Conservation (phyloP, 2,329 filamentous ascomycete genomes). For the Penicillium occitanis region DNA sequence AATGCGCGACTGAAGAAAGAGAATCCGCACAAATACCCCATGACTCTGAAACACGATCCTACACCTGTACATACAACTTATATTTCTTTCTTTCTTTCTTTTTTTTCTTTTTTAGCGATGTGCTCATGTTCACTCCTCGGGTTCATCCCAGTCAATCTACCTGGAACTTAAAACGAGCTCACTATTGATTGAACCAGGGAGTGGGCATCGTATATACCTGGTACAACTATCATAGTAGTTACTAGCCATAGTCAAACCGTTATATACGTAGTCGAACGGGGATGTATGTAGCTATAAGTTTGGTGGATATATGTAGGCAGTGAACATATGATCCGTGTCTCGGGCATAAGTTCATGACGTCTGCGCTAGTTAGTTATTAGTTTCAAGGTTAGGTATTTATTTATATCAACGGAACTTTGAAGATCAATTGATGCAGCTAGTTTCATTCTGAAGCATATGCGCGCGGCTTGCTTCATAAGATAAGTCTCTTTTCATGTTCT, state of each 20-base stretch:
- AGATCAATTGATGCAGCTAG: conserved; percentile 1
- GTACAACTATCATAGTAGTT: not conserved
- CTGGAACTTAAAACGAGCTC: not conserved
- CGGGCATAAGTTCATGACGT: not conserved
- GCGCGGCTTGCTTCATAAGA: conserved; percentile 2
- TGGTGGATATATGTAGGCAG: not conserved
- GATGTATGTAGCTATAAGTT: not conserved
- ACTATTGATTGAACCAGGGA: not conserved
- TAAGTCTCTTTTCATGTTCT: not conserved
- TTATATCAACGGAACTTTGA: not conserved
- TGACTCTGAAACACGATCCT: not conserved
- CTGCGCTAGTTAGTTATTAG: not conserved
- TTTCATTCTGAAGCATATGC: conserved; percentile 2
- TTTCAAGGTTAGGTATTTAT: not conserved
- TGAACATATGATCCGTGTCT: conserved; percentile 1
- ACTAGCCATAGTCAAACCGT: not conserved
- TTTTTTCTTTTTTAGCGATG: not conserved
- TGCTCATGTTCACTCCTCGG: not conserved
- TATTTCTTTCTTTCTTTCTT: not conserved
- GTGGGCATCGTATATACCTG: not conserved
- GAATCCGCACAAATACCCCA: not conserved
- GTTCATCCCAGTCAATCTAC: conserved; percentile 7
- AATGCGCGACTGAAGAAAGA: not conserved
- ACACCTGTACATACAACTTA: not conserved
- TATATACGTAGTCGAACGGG: not conserved